Base-by-base conservation (phyloP, 1,139 yeast genomes). In the Cylindricascospora bacillispora region DNA sequence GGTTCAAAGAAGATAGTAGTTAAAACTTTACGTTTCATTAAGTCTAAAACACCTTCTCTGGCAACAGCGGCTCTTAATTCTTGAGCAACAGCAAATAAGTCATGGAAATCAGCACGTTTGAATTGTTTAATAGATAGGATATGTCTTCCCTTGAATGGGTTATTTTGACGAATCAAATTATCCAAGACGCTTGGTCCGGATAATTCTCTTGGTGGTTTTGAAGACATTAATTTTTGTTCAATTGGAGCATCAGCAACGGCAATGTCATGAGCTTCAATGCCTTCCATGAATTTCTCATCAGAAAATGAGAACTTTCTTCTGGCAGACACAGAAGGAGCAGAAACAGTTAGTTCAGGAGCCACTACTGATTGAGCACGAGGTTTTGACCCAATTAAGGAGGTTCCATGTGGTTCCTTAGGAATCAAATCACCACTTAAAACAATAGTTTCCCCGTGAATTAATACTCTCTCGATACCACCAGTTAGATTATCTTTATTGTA, bases 1-100 rank as follows among this genome's bases (percentile, higher is more conserved):
- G 99, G 98, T 64, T 92, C 99, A 58, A 85, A 92, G 65, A 92
- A 92, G 68, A 92, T 77, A 15, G 97, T 89, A 30, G 95, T 83
- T 53, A 92, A 67, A 32, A 92, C 76, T 54, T 94, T 76, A 38
- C 97, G 94, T 60, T 76, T 71, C 61, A 89, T 71, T 39, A 92
- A 60, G 57, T 89, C 95, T 56, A 92, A 65, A 33, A 83, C 93
- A 49, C 98, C 98, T 52, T 78, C 81, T 62, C 97, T 80, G 63
- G 89, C 97, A 39, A 89, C 98, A 27, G 93, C 93, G 43, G 89
- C 70, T 60, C 97, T 74, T 86, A 92, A 78, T 62, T 92, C 98
- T 64, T 89, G 95, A 22, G 98, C 98, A 49, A 89, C 89, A 19
- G 95, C 79, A 63, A 92, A 92, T 55, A 92, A 67, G 16, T 85